These are phyloP conservation scores for Entamoeba histolytica DNA, from an alignment of 208 protist species.

Conservation along the genomic window DNA sequence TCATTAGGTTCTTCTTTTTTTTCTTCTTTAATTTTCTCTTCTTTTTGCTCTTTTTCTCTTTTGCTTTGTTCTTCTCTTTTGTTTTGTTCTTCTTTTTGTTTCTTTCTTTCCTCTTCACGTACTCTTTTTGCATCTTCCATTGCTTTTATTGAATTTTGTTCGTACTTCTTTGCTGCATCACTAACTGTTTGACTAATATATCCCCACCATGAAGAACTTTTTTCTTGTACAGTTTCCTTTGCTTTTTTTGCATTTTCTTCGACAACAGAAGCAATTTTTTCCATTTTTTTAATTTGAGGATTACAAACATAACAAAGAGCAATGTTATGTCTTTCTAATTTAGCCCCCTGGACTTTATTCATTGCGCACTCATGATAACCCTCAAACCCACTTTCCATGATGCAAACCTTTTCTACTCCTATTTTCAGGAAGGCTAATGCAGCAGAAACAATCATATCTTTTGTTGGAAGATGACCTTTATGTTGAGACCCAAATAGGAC, in stretches of 20 bases:
- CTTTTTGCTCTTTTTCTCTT: too few species aligned
- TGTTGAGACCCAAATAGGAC: neutral
- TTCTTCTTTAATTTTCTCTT: neutral
- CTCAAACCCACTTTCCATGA: neutral
- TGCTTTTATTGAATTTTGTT: neutral
- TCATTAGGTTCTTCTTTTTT: neutral
- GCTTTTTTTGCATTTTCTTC: neutral
- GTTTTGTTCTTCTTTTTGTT: neutral
- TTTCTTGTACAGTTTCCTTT: neutral
- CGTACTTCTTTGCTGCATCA: neutral
- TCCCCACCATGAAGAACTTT: neutral
- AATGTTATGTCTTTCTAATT: neutral
- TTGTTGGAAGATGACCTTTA: neutral
- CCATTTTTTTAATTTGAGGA: neutral
- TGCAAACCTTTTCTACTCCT: neutral
- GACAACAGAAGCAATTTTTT: neutral
- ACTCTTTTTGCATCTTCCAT: neutral
- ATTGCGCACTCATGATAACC: neutral
- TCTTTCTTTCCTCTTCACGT: neutral
- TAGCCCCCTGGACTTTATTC: neutral
- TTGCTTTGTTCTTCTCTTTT: too few species aligned
- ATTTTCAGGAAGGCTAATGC: neutral
- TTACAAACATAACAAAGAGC: neutral
- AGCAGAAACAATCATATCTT: neutral
- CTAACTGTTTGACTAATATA: neutral